Evolutionary conservation across 1,284 basidiomycete genomes (phyloP).

Genomic region (Calocybe gambosa): DNA sequence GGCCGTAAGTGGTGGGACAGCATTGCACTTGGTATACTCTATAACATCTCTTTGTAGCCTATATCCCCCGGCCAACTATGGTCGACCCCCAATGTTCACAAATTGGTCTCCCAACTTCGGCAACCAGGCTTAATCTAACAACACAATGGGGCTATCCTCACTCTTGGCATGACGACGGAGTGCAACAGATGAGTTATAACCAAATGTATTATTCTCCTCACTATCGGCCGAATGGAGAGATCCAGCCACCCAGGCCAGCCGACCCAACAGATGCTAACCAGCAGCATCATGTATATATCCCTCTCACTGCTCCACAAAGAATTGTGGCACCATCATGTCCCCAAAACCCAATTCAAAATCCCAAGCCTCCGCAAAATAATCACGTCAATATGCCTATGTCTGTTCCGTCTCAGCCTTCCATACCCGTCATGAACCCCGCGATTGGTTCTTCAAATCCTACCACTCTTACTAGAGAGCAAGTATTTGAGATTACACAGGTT

Average conservation of each 20-base stretch:
- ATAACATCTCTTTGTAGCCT: constrained; percentile 19
- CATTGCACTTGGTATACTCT: constrained; percentile 8
- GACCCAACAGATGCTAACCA: constrained; percentile 6
- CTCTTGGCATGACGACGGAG: constrained; percentile 28
- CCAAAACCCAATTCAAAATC: constrained; percentile 3
- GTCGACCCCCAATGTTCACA: constrained; percentile 28
- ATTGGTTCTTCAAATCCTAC: constrained; percentile 16
- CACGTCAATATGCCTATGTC: neutral
- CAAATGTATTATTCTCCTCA: constrained; percentile 45
- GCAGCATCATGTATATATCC: constrained; percentile 5
- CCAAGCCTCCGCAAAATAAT: constrained; percentile 3
- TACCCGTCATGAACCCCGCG: constrained; percentile 19
- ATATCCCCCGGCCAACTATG: constrained; percentile 27
- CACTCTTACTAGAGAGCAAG: constrained; percentile 18
- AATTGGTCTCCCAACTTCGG: constrained; percentile 45
- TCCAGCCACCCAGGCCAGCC: constrained; percentile 13
- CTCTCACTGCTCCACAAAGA: constrained; percentile 4
- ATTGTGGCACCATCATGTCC: constrained; percentile 10
- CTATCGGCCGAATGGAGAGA: constrained; percentile 35
- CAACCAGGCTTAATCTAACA: constrained; percentile 39
- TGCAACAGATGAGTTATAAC: constrained; percentile 31
- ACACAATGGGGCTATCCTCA: constrained; percentile 33
- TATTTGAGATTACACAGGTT: constrained; percentile 31
- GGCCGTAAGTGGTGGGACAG: constrained; percentile 15
- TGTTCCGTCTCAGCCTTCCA: neutral